phyloP scores from a whole-genome alignment of 2,329 filamentous ascomycete species.

The Blastomyces percursus region DNA sequence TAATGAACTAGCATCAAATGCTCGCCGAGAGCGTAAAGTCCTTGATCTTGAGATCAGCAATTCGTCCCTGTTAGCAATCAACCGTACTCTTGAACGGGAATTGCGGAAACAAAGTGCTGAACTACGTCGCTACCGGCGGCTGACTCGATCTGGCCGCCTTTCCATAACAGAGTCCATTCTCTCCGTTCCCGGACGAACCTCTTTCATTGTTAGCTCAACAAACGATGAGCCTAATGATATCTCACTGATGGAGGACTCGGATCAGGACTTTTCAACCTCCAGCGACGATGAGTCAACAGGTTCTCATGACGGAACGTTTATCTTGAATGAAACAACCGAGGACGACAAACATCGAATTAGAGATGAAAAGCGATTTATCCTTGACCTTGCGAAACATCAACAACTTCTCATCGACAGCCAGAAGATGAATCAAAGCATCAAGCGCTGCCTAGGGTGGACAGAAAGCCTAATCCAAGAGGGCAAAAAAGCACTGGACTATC shows the following conservation, averaged over 20 bases:
- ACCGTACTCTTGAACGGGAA: constrained; percentile 81
- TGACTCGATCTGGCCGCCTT: constrained; percentile 69
- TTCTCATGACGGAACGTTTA: constrained; percentile 30
- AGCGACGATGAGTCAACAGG: constrained; percentile 29
- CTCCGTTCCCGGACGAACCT: constrained; percentile 35
- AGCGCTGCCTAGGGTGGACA: constrained; percentile 77
- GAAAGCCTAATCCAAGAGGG: constrained; percentile 85
- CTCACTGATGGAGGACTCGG: constrained; percentile 21
- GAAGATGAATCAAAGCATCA: constrained; percentile 90
- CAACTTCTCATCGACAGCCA: constrained; percentile 81
- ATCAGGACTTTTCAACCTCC: constrained; percentile 29
- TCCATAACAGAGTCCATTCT: constrained; percentile 43
- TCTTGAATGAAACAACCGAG: constrained; percentile 24
- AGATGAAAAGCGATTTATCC: constrained; percentile 72
- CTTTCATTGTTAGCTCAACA: constrained; percentile 38
- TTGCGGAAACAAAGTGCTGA: constrained; percentile 85
- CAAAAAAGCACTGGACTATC: constrained; percentile 74
- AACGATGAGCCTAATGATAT: constrained; percentile 27
- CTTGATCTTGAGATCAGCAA: constrained; percentile 95
- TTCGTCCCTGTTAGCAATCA: constrained; percentile 87
- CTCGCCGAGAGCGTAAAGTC: constrained; percentile 84
- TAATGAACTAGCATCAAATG: constrained; percentile 73
- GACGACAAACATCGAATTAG: constrained; percentile 49
- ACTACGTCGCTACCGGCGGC: constrained; percentile 69
- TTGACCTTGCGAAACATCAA: constrained; percentile 80